A percentile compares a stretch with the other conserved stretches of the same genome.
These are phyloP conservation scores for Paracamarosporium sp. DNA, from an alignment of 2,329 filamentous ascomycete species.

Conservation along the genomic window DNA sequence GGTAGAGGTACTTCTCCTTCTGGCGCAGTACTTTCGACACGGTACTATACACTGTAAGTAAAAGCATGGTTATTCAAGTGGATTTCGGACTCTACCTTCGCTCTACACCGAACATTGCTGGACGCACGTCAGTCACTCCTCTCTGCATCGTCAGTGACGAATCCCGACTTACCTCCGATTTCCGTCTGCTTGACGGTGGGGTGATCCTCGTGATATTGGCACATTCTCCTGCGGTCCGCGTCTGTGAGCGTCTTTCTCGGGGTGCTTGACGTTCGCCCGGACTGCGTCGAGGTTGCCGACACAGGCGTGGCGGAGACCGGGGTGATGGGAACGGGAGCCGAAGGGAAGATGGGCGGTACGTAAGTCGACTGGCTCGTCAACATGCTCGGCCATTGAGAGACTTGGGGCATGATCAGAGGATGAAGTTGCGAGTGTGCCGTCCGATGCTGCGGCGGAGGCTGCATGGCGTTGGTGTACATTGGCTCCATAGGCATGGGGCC, in stretches of 20 bases:
- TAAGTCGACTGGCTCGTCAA: slow-evolving; percentile 51
- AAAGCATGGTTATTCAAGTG: slow-evolving; percentile 13
- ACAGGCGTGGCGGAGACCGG: slow-evolving; percentile 48
- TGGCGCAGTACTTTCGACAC: slow-evolving; percentile 97
- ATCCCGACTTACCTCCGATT: slow-evolving; percentile 74
- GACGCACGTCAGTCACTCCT: slow-evolving; percentile 36
- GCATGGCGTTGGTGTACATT: slow-evolving; percentile 45
- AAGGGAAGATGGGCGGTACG: slow-evolving; percentile 45
- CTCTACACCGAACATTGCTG: slow-evolving; percentile 92
- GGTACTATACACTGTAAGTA: slow-evolving; percentile 67
- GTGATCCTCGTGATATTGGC: slow-evolving; percentile 88
- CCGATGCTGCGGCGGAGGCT: slow-evolving; percentile 43
- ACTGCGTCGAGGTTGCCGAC: slow-evolving; percentile 47
- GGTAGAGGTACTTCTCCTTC: slow-evolving; percentile 91
- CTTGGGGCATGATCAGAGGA: slow-evolving; percentile 49
- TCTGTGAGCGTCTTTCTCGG: slow-evolving; percentile 89
- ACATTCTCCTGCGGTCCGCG: slow-evolving; percentile 90
- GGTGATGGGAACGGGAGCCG: slow-evolving; percentile 45
- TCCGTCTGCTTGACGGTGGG: slow-evolving; percentile 93
- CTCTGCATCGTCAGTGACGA: slow-evolving; percentile 21
- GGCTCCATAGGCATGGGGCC: slow-evolving; percentile 49
- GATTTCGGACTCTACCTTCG: slow-evolving; percentile 73
- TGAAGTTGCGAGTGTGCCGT: slow-evolving; percentile 49
- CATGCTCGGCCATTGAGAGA: slow-evolving; percentile 50
- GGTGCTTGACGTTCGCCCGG: slow-evolving; percentile 59